Percentiles rank a stretch among this genome's conserved stretches.
Conservation (phyloP, 2,329 filamentous ascomycete species). For the Pseudocercospora pini-densiflorae region DNA sequence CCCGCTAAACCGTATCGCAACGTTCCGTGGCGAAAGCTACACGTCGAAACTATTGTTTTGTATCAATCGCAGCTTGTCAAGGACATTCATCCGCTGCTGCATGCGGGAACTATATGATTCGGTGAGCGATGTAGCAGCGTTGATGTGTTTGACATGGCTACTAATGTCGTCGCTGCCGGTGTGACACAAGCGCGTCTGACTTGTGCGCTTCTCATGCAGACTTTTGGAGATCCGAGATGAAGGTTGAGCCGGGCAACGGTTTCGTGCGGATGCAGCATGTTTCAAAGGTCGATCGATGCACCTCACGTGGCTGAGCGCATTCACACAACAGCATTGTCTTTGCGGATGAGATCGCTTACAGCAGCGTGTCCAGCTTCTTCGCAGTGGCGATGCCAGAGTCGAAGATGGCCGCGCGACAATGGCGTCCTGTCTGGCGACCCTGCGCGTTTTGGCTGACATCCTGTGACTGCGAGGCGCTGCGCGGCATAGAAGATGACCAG, state of each 20-base stretch:
- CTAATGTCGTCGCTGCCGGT: conserved; percentile 6
- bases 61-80: conserved; percentile 4
- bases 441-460: neutral
- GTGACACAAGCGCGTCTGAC: conserved; percentile 6
- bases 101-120: neutral
- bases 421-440: neutral
- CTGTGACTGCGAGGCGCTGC: conserved; percentile 10
- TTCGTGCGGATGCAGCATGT: conserved; percentile 1
- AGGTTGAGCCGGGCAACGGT: conserved; percentile 6
- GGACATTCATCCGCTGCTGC: neutral
- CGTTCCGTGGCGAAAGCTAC: conserved; percentile 4
- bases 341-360: neutral
- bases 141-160: conserved; percentile 4
- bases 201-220: conserved; percentile 7
- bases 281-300: conserved; percentile 1
- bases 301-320: conserved; percentile 5
- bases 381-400: neutral
- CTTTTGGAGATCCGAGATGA: conserved; percentile 1
- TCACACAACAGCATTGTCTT: neutral
- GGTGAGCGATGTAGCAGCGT: neutral
- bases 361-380: neutral
- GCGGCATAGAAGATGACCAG: conserved; percentile 20
- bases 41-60: conserved; percentile 19
- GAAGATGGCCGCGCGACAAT: neutral
- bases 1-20: conserved; percentile 19